Evolutionary conservation across 2,329 filamentous ascomycete species (phyloP), one percentile per base, ranked within the genome.

Genomic region (Curvularia lunata): DNA sequence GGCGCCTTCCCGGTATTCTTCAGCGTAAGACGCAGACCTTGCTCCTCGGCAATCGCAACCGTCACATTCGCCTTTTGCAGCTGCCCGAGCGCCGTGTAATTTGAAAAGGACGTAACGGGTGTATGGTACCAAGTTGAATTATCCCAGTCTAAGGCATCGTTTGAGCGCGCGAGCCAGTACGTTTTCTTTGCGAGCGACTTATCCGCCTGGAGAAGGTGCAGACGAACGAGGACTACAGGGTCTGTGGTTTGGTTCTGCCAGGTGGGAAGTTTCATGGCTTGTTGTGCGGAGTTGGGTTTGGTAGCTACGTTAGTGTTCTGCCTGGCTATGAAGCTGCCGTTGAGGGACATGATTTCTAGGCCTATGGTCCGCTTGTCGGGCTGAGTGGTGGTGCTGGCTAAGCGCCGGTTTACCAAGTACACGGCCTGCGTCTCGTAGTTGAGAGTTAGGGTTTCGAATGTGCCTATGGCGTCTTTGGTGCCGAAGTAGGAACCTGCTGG

Each of bases 401-500:
- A 59, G 0, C 81, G 81, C 43, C 82, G 84, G 63, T 88, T 87
- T 59, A 88, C 83, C 1, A 87, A 54, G 64, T 83, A 84, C 0
- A 87, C 58, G 1, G 55, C 71, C 0, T 71, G 68, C 4, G 77
- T 72, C 4, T 78, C 70, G 54, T 86, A 86, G 64, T 88, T 81
- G 65, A 83, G 88, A 0, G 80, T 80, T 0, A 84, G 80, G 46
- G 87, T 84, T 65, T 88, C 85, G 1, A 72, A 0, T 73, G 71
- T 0, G 78, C 40, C 18, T 2, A 64, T 23, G 0, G 64, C 85
- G 0, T 80, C 71, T 68, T 88, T 88, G 16, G 81, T 80, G 3
- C 87, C 86, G 56, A 83, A 88, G 60, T 86, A 88, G 0, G 83
- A 80, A 0, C 85, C 86, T 0, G 80, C 83, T 0, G 85, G 82